Conservation (phyloP, 2,329 filamentous ascomycete species). For the Coniochaeta hoffmannii region DNA sequence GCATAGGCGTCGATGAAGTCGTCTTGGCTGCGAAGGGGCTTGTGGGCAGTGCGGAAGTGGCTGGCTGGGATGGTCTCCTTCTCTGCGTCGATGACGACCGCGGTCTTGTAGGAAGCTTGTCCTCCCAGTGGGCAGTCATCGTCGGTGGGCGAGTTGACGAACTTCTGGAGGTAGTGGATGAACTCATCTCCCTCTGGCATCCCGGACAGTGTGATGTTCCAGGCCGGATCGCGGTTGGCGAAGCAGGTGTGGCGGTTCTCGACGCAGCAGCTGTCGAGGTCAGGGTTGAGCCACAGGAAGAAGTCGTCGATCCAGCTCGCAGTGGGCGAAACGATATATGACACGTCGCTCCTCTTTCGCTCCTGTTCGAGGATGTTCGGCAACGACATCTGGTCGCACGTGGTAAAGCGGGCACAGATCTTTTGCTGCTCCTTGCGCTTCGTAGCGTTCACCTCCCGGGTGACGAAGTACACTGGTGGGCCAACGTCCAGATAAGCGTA, state of each 20-base stretch:
- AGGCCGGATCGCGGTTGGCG: constrained; percentile 64
- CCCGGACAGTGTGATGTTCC: constrained; percentile 82
- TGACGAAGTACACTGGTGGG: constrained; percentile 94
- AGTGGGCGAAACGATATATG: constrained; percentile 79
- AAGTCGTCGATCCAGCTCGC: constrained; percentile 98
- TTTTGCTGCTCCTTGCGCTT: constrained; percentile 70
- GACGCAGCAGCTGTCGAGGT: constrained; percentile 65
- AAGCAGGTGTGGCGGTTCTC: constrained; percentile 72
- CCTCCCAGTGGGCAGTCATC: constrained; percentile 84
- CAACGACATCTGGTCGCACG: constrained; percentile 76
- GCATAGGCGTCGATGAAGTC: constrained; percentile 92
- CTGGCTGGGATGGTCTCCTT: constrained; percentile 65
- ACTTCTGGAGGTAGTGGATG: constrained; percentile 74
- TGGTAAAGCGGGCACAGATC: constrained; percentile 84
- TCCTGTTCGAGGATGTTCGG: constrained; percentile 91
- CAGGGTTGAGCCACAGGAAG: constrained; percentile 92
- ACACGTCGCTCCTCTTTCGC: constrained; percentile 78
- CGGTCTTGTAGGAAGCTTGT: constrained; percentile 77
- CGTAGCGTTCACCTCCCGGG: constrained; percentile 72
- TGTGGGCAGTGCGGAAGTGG: constrained; percentile 89
- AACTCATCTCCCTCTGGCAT: constrained; percentile 97
- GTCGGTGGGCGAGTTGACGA: constrained; percentile 72
- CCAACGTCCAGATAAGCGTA: constrained; percentile 88
- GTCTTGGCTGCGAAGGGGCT: constrained; percentile 74
- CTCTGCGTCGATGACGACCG: constrained; percentile 69